Evolutionary conservation across 2,329 filamentous ascomycete species (phyloP).

Genomic region (Colletotrichum lindemuthianum): DNA sequence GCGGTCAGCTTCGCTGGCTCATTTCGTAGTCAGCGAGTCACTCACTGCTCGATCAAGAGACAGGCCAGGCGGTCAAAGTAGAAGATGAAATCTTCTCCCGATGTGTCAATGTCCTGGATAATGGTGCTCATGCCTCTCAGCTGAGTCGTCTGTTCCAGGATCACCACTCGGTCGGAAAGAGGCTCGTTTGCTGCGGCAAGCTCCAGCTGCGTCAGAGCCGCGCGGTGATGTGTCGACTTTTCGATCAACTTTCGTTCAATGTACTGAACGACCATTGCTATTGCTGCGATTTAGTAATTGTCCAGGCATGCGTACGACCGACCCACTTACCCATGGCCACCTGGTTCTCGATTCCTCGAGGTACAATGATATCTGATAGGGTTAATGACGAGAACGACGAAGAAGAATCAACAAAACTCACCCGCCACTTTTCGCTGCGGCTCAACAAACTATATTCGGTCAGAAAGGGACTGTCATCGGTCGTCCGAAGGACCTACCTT

Average conservation of each 20-base stretch:
- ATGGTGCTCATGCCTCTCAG: slow-evolving; percentile 90
- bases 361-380: slow-evolving; percentile 84
- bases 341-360: slow-evolving; percentile 91
- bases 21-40: slow-evolving; percentile 20
- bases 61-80: slow-evolving; percentile 92
- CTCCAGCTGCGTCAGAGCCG: slow-evolving; percentile 80
- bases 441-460: slow-evolving; percentile 73
- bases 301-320: background rate
- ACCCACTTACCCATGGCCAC: slow-evolving; percentile 79
- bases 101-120: slow-evolving; percentile 81
- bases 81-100: slow-evolving; percentile 93
- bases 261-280: slow-evolving; percentile 92
- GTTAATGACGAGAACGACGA: slow-evolving; percentile 29
- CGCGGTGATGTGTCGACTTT: slow-evolving; percentile 86
- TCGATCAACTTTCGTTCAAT: slow-evolving; percentile 87
- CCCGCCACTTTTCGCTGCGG: slow-evolving; percentile 88
- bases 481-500: slow-evolving; percentile 57
- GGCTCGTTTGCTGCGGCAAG: slow-evolving; percentile 75
- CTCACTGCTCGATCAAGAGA: slow-evolving; percentile 82
- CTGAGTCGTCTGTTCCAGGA: slow-evolving; percentile 82
- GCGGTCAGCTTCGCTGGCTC: slow-evolving; percentile 19
- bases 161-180: slow-evolving; percentile 77
- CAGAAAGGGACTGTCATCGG: background rate
- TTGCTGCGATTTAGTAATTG: slow-evolving; percentile 12
- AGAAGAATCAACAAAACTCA: slow-evolving; percentile 48